These are phyloP conservation scores for Plenodomus biglobosus DNA, from an alignment of 2,329 filamentous ascomycete species.

Conservation along the genomic window DNA sequence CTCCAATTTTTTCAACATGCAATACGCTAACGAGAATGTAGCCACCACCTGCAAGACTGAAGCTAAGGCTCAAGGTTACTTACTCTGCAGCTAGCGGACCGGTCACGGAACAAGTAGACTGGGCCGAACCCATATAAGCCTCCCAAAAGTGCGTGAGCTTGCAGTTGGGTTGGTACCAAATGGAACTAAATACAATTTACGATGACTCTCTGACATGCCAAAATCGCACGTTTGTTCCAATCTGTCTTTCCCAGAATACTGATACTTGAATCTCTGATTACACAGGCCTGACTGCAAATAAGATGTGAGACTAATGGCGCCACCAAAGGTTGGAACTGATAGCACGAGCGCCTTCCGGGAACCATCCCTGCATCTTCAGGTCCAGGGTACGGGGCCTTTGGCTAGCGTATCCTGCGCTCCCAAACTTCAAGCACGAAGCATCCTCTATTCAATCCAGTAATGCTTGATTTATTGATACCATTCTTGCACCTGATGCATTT, in stretches of 20 bases:
- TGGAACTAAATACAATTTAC: not conserved
- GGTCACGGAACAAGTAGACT: conserved; percentile 92
- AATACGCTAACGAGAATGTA: conserved; percentile 46
- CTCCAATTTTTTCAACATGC: not conserved
- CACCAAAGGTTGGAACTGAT: conserved; percentile 1
- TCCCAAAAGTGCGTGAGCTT: conserved; percentile 2
- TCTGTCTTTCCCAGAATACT: not conserved
- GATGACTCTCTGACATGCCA: not conserved
- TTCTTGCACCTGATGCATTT: too few relatives aligned
- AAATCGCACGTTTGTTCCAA: not conserved
- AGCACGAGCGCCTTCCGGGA: conserved; percentile 4
- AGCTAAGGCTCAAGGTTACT: conserved; percentile 81
- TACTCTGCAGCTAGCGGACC: conserved; percentile 71
- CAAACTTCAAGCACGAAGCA: not conserved
- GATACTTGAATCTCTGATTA: not conserved
- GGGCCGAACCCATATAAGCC: conserved; percentile 73
- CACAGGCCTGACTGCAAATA: conserved; percentile 6
- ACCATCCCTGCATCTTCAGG: conserved; percentile 5
- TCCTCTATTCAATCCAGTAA: not conserved
- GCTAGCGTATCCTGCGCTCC: conserved; percentile 1
- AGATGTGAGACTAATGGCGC: conserved; percentile 15
- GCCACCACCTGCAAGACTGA: conserved; percentile 69
- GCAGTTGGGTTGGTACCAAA: not conserved
- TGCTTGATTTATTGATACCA: too few relatives aligned
- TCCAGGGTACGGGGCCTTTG: conserved; percentile 1